Conservation (phyloP, 2,329 filamentous ascomycete genomes). For the Chaetomium sp. region DNA sequence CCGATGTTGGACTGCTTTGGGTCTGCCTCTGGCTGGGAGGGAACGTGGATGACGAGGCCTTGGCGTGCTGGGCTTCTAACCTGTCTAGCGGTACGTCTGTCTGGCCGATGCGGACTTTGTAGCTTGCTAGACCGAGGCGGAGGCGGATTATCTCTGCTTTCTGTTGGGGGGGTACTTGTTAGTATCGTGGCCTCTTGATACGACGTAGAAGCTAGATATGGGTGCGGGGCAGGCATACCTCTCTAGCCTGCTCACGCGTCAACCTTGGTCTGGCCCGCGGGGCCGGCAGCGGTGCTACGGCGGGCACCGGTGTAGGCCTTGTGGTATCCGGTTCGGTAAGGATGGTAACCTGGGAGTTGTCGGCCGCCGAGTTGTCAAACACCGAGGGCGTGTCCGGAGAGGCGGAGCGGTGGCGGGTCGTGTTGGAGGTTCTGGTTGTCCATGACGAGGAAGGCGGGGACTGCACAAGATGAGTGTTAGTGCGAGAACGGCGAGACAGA, state of each 20-base stretch:
- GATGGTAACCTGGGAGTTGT: constrained; percentile 52
- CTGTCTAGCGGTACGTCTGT: constrained; percentile 64
- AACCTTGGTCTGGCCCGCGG: constrained; percentile 31
- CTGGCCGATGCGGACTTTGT: constrained; percentile 76
- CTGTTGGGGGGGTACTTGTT: constrained; percentile 41
- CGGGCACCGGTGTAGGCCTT: neutral
- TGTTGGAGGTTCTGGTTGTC: constrained; percentile 3
- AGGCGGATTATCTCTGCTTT: constrained; percentile 67
- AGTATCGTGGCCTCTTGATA: neutral
- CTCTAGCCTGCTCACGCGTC: constrained; percentile 56
- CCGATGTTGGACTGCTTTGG: neutral
- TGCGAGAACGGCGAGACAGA: neutral
- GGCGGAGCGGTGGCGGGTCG: constrained; percentile 24
- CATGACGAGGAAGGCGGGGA: constrained; percentile 37
- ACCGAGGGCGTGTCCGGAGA: constrained; percentile 52
- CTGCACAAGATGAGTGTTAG: neutral
- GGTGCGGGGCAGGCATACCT: constrained; percentile 43
- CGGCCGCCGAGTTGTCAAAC: constrained; percentile 52
- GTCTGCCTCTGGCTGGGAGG: neutral
- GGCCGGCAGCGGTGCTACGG: constrained; percentile 2
- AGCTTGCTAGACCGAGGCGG: constrained; percentile 70
- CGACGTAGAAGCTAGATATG: neutral
- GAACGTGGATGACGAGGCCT: neutral
- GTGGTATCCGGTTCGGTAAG: constrained; percentile 53
- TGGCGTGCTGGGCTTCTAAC: constrained; percentile 46